These are phyloP conservation scores for Stropharia rugosoannulata DNA, from an alignment of 768 basidiomycete genomes.

Conservation along the genomic window DNA sequence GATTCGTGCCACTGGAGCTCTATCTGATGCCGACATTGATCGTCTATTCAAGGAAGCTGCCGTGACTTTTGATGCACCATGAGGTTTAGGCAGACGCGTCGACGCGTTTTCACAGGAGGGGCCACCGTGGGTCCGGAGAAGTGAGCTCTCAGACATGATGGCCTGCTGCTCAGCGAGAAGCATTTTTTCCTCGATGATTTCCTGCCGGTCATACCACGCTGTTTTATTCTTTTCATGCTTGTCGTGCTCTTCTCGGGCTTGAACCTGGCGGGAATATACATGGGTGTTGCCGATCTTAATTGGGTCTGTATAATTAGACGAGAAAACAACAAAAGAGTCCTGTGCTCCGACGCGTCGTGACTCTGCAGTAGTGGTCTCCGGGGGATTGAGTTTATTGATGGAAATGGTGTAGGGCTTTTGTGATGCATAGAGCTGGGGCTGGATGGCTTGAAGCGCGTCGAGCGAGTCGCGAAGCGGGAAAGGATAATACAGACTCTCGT, in stretches of 20 bases:
- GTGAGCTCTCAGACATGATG: background rate
- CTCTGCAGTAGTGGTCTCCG: constrained; percentile 3
- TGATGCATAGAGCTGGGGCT: constrained; percentile 31
- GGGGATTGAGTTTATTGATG: constrained; percentile 27
- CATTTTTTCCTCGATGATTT: constrained; percentile 11
- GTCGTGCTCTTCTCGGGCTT: constrained; percentile 13
- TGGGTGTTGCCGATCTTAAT: constrained; percentile 21
- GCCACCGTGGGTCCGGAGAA: background rate
- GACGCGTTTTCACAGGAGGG: background rate
- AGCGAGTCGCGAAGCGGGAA: constrained; percentile 36
- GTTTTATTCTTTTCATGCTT: constrained; percentile 23
- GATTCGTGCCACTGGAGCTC: constrained; percentile 3
- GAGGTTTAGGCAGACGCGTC: constrained; percentile 5
- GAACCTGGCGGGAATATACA: constrained; percentile 13
- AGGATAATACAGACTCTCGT: constrained; percentile 40
- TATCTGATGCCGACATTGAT: background rate
- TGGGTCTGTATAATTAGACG: constrained; percentile 9
- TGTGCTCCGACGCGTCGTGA: constrained; percentile 14
- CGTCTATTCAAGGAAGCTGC: background rate
- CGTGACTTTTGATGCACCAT: background rate
- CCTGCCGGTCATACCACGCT: constrained; percentile 23
- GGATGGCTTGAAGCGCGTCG: constrained; percentile 18
- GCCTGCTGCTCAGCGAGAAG: background rate
- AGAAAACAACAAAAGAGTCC: constrained; percentile 22
- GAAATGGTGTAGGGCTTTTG: constrained; percentile 29